Evolutionary conservation across 768 basidiomycete species (phyloP), one percentile per base, ranked within the genome.

Genomic region (Mycena sanguinolenta): DNA sequence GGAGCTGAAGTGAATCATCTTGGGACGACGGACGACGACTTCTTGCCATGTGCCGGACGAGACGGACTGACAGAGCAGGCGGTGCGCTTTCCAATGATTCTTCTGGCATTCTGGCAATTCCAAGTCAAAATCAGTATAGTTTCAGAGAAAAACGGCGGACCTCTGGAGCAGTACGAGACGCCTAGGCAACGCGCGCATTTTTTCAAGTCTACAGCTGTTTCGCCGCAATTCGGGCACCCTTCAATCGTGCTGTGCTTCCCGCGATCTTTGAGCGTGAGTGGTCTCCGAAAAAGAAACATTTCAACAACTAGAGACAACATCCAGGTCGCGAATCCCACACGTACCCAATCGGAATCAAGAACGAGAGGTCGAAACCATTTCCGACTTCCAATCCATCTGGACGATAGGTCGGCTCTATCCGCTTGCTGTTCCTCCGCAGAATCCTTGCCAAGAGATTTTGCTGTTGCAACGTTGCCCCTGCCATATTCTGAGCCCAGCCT

Each of bases 291-390:
- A 46, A 21, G 23, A 17, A 17, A 19, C 16, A 3, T n/a, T 38
- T 38, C 36, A 38, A 14, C 25, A 54, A 36, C 32, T n/a, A n/a
- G n/a, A n/a, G n/a, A 25, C 6, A 19, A 28, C 42, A 3, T 19
- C 44, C 5, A 1, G 6, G 27, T 17, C 27, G 13, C 17, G 17
- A 28, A 3, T 17, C 13, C 23, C 1, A 42, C 3, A 58, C 64
- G 1, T 27, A 61, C 67, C 67, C 67, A 21, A 69, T 50, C 17
- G 67, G 67, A 10, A 69, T n/a, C 21, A 69, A 44, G 25, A 69
- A 69, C 6, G 52, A 58, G 1, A 62, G 27, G 32, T 44, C 38
- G 34, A 69, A 69, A 32, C 16, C 14, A 9, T 46, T n/a, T 32
- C 39, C 67, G 8, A 32, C 50, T 13, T n/a, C 19, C 17, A 23